phyloP scores from a whole-genome alignment of 73 alveolate genomes.

The Uronychia setigera region DNA sequence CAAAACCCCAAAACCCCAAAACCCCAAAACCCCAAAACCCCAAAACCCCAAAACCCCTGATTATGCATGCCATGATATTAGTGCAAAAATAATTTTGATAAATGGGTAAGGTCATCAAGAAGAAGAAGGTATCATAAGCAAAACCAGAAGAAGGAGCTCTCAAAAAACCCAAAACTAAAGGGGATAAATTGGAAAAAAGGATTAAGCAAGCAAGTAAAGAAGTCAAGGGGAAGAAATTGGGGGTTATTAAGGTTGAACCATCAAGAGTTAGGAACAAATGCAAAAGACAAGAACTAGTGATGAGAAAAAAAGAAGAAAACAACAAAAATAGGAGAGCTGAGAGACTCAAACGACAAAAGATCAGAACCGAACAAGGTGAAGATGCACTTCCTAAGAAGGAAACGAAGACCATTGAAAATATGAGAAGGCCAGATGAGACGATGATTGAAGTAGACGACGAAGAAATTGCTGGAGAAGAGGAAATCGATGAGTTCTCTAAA shows the following conservation, averaged over 20 bases:
- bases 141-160: slow-evolving; percentile 11
- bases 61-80: too few species aligned
- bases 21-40: too few species aligned
- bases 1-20: too few species aligned
- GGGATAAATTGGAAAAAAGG: slow-evolving; percentile 34
- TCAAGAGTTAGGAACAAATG: slow-evolving; percentile 48
- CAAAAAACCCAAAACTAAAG: too few species aligned
- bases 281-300: slow-evolving; percentile 43
- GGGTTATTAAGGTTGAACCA: slow-evolving; percentile 26
- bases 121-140: background rate
- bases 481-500: slow-evolving; percentile 89
- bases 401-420: slow-evolving; percentile 90
- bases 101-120: slow-evolving; percentile 12
- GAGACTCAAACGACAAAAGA: slow-evolving; percentile 39
- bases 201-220: slow-evolving; percentile 20
- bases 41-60: too few species aligned
- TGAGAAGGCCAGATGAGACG: slow-evolving; percentile 93
- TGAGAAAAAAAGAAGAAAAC: slow-evolving; percentile 17
- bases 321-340: slow-evolving; percentile 10
- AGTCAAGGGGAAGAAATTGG: slow-evolving; percentile 20
- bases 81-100: too few species aligned
- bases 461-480: slow-evolving; percentile 87
- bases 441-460: slow-evolving; percentile 81
- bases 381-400: slow-evolving; percentile 79
- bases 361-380: slow-evolving; percentile 70